These are phyloP conservation scores for Trichoderma sp. DNA, from an alignment of 2,329 filamentous ascomycete genomes.

Conservation along the genomic window DNA sequence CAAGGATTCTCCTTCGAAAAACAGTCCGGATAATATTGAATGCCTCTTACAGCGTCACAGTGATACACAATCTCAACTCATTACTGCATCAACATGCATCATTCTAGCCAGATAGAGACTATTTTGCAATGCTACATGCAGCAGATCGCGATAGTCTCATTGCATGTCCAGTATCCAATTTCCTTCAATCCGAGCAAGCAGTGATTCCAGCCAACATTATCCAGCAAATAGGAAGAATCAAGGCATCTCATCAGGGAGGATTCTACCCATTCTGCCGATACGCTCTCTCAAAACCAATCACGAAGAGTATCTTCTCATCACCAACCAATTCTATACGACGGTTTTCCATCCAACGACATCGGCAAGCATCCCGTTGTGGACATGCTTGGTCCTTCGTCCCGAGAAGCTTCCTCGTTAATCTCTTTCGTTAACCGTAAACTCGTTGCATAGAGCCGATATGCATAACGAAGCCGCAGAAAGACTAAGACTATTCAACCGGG, in stretches of 20 bases:
- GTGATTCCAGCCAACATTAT: neutral
- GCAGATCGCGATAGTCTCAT: neutral
- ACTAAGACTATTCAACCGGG: neutral
- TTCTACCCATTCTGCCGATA: neutral
- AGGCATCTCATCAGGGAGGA: neutral
- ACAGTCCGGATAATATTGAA: neutral
- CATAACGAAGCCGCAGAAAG: neutral
- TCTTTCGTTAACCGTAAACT: neutral
- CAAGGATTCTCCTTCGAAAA: neutral
- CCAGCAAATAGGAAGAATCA: constrained; percentile 6
- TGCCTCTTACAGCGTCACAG: neutral
- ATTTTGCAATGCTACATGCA: neutral
- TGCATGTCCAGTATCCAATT: neutral
- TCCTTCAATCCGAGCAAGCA: neutral
- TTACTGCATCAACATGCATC: neutral
- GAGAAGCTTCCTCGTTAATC: neutral
- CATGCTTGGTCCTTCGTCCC: neutral
- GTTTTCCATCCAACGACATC: neutral
- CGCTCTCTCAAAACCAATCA: neutral
- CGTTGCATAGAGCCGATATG: constrained; percentile 12
- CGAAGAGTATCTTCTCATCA: neutral
- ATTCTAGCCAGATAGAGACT: neutral
- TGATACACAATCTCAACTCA: neutral
- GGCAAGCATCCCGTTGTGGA: neutral
- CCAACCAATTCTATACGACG: neutral